Evolutionary conservation across 768 basidiomycete species (phyloP).

Genomic region (Leccinum obscurum): DNA sequence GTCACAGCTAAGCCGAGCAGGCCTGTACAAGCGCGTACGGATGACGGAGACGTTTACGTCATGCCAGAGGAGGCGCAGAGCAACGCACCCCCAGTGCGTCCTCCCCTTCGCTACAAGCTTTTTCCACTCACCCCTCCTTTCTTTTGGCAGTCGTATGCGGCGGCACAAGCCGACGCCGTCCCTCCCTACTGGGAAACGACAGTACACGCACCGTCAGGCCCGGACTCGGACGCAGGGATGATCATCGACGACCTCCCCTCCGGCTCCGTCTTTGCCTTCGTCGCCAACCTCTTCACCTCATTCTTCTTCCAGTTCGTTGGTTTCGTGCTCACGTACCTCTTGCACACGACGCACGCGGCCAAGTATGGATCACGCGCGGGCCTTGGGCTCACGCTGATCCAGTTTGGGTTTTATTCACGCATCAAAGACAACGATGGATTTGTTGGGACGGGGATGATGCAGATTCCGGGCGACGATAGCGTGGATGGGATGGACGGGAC

Average conservation of each 20-base stretch:
- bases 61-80: constrained; percentile 82
- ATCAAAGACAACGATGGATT: constrained; percentile 31
- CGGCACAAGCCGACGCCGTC: constrained; percentile 85
- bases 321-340: constrained; percentile 88
- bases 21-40: constrained; percentile 43
- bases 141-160: constrained; percentile 67
- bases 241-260: constrained; percentile 91
- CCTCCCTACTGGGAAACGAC: constrained; percentile 98
- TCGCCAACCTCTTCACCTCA: constrained; percentile 79
- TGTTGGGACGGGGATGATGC: constrained; percentile 13
- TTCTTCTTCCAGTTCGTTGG: constrained; percentile 98
- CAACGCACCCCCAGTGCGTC: constrained; percentile 81
- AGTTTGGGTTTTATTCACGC: constrained; percentile 81
- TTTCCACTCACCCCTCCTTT: background rate
- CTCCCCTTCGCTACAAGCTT: background rate
- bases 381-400: constrained; percentile 93
- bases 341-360: constrained; percentile 89
- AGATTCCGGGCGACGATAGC: constrained; percentile 20
- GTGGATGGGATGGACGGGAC: constrained; percentile 12
- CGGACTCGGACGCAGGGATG: constrained; percentile 59
- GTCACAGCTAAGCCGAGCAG: constrained; percentile 83
- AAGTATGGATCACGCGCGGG: constrained; percentile 94
- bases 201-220: constrained; percentile 70
- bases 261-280: constrained; percentile 72
- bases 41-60: constrained; percentile 57